These are phyloP conservation scores for Pachysandra terminalis DNA, from an alignment of 164 flowering plant species.

Conservation along the genomic window DNA sequence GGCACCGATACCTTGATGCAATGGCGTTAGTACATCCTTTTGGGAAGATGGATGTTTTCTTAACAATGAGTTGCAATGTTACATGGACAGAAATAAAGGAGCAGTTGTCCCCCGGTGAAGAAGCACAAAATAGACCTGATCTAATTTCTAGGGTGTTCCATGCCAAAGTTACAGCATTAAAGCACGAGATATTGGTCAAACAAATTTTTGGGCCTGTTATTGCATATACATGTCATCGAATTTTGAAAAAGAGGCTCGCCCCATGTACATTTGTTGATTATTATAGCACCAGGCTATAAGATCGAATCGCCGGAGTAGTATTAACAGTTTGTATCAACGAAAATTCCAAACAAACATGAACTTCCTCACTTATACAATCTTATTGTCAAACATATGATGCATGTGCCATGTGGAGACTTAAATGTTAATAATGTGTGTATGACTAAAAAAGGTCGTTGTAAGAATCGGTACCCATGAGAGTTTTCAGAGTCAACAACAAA, in stretches of 20 bases:
- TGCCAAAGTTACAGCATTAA: not conserved
- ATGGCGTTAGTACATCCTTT: not conserved
- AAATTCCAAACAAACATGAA: not conserved
- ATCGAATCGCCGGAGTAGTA: not conserved
- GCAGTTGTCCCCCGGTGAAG: not conserved
- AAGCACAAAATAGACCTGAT: not conserved
- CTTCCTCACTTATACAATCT: not conserved
- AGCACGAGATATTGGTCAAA: not conserved
- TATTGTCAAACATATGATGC: conserved; percentile 21
- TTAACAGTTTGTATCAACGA: conserved; percentile 4
- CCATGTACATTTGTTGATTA: conserved; percentile 6
- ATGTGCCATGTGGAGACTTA: conserved; percentile 14
- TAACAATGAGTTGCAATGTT: conserved; percentile 7
- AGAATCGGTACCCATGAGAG: conserved; percentile 8
- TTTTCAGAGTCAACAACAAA: not conserved
- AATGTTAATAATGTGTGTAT: conserved; percentile 3
- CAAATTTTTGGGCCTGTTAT: not conserved
- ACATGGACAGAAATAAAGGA: conserved; percentile 7
- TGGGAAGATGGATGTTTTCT: not conserved
- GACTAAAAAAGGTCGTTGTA: conserved; percentile 8
- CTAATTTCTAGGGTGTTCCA: not conserved
- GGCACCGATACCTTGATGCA: conserved; percentile 1
- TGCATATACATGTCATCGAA: conserved; percentile 1
- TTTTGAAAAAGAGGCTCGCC: conserved; percentile 7
- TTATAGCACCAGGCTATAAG: not conserved